A percentile compares a stretch with the other conserved stretches of the same genome.
These are phyloP conservation scores for Vitis hybrid DNA, from an alignment of 177 flowering plant species.

Conservation along the genomic window DNA sequence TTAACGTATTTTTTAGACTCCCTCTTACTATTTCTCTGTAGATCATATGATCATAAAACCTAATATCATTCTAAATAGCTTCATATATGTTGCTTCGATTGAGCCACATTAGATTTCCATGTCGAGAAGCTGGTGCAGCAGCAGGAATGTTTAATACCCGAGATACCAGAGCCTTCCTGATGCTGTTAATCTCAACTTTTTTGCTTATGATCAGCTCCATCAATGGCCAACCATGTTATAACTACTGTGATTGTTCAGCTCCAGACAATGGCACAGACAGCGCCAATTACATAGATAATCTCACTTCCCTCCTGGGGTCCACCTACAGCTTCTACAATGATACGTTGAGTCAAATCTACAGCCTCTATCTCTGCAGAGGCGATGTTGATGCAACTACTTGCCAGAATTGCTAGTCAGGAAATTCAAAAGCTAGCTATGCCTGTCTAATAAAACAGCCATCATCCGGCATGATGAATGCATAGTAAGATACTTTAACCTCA, in stretches of 20 bases:
- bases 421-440: slow-evolving; percentile 11
- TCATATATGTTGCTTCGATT: too few species aligned
- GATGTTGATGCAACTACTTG: slow-evolving; percentile 18
- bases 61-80: too few species aligned
- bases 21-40: too few species aligned
- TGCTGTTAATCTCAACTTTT: slow-evolving; percentile 1
- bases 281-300: slow-evolving; percentile 12
- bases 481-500: slow-evolving; percentile 21
- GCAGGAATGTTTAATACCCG: slow-evolving; percentile 1
- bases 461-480: slow-evolving; percentile 35
- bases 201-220: slow-evolving; percentile 3
- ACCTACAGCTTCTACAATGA: slow-evolving; percentile 14
- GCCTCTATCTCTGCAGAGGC: slow-evolving; percentile 29
- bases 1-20: too few species aligned
- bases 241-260: slow-evolving; percentile 10
- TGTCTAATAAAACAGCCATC: slow-evolving; percentile 9
- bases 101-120: too few species aligned
- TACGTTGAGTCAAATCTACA: slow-evolving; percentile 7
- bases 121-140: background rate
- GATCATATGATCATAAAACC: too few species aligned
- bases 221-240: slow-evolving; percentile 9
- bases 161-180: slow-evolving; percentile 3
- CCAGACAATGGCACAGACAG: background rate
- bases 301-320: slow-evolving; percentile 7
- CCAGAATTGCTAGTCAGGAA: slow-evolving; percentile 10